phyloP scores from a whole-genome alignment of 192 early-diverging fungal genomes.

The Oehlia diaphana region DNA sequence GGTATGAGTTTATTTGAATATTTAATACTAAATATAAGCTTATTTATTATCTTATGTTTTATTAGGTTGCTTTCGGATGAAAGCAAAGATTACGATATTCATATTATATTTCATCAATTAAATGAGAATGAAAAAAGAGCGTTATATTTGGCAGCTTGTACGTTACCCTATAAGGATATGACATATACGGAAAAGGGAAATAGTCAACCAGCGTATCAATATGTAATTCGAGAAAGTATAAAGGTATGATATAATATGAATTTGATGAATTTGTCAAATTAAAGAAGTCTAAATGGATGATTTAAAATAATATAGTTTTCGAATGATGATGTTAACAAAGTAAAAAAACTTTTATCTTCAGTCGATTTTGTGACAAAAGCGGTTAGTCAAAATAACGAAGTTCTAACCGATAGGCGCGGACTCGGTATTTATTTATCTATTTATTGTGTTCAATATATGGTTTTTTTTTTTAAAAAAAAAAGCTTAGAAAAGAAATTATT shows the following conservation, averaged over 20 bases:
- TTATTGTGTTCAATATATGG: background rate
- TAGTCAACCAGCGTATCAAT: conserved; percentile 40
- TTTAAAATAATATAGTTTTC: background rate
- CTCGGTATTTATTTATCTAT: conserved; percentile 13
- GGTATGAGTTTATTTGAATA: conserved; percentile 35
- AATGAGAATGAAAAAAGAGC: conserved; percentile 33
- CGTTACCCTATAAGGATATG: conserved; percentile 55
- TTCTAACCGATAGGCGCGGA: background rate
- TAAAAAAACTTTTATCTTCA: background rate
- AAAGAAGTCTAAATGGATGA: background rate
- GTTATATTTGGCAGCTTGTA: conserved; percentile 57
- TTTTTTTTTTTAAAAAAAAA: background rate
- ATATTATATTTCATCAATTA: background rate
- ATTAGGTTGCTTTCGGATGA: conserved; percentile 21
- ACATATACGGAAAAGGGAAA: conserved; percentile 48
- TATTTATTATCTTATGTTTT: conserved; percentile 32
- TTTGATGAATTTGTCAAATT: background rate
- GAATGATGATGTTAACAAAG: conserved; percentile 1
- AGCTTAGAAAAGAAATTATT: too few species aligned
- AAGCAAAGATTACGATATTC: conserved; percentile 29
- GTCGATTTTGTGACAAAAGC: conserved; percentile 13
- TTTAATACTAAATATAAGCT: conserved; percentile 4
- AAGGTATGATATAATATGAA: conserved; percentile 48
- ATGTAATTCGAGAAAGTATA: conserved; percentile 60
- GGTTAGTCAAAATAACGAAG: conserved; percentile 22